Evolutionary conservation across 2,329 filamentous ascomycete species (phyloP).

Genomic region (Penicillium oxalicum): DNA sequence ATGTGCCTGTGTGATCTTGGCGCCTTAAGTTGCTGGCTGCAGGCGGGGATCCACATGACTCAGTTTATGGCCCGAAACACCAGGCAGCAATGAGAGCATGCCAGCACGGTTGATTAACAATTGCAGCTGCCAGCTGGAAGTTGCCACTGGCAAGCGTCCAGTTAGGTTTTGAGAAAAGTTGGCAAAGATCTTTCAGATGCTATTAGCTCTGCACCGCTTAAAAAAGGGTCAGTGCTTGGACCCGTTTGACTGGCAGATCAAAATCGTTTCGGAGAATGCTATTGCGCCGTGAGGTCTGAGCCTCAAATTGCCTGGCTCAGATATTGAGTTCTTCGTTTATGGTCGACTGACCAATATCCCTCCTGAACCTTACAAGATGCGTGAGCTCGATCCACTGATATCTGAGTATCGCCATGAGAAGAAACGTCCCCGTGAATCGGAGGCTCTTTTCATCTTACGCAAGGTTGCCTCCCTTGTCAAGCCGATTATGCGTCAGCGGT

Average conservation of each 20-base stretch:
- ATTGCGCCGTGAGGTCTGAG: background rate
- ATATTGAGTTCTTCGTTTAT: background rate
- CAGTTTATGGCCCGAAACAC: background rate
- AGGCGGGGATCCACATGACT: too few species aligned
- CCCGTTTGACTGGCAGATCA: background rate
- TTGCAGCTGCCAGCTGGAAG: background rate
- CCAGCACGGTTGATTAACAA: slow-evolving; percentile 10
- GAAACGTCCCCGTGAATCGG: slow-evolving; percentile 43
- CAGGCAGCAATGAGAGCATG: background rate
- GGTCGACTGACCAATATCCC: background rate
- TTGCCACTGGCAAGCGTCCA: background rate
- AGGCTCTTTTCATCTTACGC: slow-evolving; percentile 58
- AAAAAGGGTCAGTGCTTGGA: background rate
- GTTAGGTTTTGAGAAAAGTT: too few species aligned
- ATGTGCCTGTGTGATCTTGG: too few species aligned
- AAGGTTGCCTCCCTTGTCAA: slow-evolving; percentile 86
- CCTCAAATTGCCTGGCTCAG: background rate
- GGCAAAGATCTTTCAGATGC: too few species aligned
- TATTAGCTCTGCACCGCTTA: too few species aligned
- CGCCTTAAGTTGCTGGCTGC: too few species aligned
- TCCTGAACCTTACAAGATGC: slow-evolving; percentile 25
- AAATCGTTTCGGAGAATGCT: slow-evolving; percentile 4
- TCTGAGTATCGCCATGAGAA: slow-evolving; percentile 50
- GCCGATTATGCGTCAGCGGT: slow-evolving; percentile 83
- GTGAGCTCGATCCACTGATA: slow-evolving; percentile 45